phyloP scores from a whole-genome alignment of 768 basidiomycete species.

The Pholiota conissans region DNA sequence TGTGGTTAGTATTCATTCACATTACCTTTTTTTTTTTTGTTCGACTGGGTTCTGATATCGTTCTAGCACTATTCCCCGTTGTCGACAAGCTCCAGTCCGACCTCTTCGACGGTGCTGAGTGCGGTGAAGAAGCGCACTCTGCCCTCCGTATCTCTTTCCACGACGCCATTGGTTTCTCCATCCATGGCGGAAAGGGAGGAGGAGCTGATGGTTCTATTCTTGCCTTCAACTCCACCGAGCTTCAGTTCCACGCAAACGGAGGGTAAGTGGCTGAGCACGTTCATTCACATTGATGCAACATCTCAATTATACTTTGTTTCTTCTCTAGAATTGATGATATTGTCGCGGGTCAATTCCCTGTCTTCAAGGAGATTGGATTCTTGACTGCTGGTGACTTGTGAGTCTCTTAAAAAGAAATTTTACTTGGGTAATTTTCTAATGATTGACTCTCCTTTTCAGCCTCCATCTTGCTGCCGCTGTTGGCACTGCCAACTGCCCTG shows the following conservation, averaged over 20 bases:
- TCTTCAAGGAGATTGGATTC: constrained; percentile 16
- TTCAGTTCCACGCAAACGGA: no score
- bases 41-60: background rate
- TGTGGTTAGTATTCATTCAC: constrained; percentile 1
- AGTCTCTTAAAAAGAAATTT: no score
- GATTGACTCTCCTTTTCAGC: constrained; percentile 3
- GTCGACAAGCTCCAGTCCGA: constrained; percentile 29
- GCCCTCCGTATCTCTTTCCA: no score
- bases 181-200: constrained; percentile 25
- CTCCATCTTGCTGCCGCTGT: constrained; percentile 26
- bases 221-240: no score
- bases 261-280: constrained; percentile 1
- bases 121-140: constrained; percentile 23
- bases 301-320: background rate
- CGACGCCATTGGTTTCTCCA: constrained; percentile 22
- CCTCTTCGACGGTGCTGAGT: no score
- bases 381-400: constrained; percentile 24
- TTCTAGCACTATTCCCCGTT: constrained; percentile 18
- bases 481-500: constrained; percentile 34
- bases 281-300: background rate
- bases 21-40: background rate
- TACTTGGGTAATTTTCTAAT: no score
- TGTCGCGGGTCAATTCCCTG: constrained; percentile 18
- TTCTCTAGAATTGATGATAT: constrained; percentile 25
- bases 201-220: constrained; percentile 19